Evolutionary conservation across 441 rosid species (phyloP), one percentile per base, ranked within the genome.

Genomic region (Omphalea diandra): DNA sequence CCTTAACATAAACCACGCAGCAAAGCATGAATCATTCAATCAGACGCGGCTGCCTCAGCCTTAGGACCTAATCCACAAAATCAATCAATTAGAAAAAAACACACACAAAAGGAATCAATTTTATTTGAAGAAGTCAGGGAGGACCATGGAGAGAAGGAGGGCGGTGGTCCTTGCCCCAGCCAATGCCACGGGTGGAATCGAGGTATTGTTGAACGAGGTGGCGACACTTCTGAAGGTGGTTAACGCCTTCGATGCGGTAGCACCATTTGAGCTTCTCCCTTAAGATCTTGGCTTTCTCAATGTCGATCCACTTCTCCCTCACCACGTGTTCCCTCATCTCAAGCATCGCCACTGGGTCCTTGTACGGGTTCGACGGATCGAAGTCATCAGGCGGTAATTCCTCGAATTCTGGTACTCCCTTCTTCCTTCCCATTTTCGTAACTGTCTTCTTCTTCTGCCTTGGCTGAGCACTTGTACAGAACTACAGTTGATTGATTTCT

Each of bases 141-240:
- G n/a, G n/a, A 94, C 99, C 99, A 76, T 94, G 99, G 46, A 92
- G 90, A 24, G 90, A 87, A 18, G 84, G 86, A 63, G 93, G 99
- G 20, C 99, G 98, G 55, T 91, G 93, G 44, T 94, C 99, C 74
- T 94, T 94, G 79, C 96, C 94, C 99, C 99, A 94, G 49, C 99
- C 99, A 78, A 94, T 77, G 76, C 98, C 98, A 12, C 99, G 99
- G 60, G 99, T 94, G 64, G 97, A 73, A 3, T 94, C 98, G 59
- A 94, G 93, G 77, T 94, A 94, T 85, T 89, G 91, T 11, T 80
- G 82, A 56, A 94, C 98, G 65, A 92, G 96, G 76, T 90, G 92
- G 71, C 97, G 99, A 73, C 98, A 94, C 68, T 92, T 94, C 86
- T 94, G 98, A 68, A 84, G 96, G 70, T 92, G 99, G 76, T 94